Base-by-base conservation (phyloP, 208 protist genomes). In the Trichomonas vaginalis region DNA sequence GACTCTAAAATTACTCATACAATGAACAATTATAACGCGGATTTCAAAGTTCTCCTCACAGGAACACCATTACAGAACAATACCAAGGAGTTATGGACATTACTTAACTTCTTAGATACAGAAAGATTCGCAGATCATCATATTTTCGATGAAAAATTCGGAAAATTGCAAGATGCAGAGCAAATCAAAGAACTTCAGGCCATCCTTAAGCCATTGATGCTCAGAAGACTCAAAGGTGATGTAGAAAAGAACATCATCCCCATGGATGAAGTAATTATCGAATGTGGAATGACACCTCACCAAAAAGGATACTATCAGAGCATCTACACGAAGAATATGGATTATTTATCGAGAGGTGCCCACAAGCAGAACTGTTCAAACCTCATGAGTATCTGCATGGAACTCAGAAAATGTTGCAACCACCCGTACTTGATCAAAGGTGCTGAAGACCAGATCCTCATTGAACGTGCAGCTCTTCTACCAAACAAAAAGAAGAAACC, bases 361-460 rank as follows among this genome's bases (percentile, higher is more conserved):
- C 82, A 90, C 23, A 39, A 0, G 6, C 88, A 40, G 32, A 95
- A 46, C 8, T 40, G 8, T 21, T 14, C 95, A 8, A 49, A 42
- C 14, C 39, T 82, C 23, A 47, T 23, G 32, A 95, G 86, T 23
- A 49, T 95, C 46, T 61, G 27, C 23, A 96, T 97, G 48, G 97
- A 99, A 95, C 96, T 99, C 0, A 98, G 98, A 95, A 99, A 99
- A 96, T 96, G 96, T 51, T 98, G 98, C 88, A 99, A 99, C 96
- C 98, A 99, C 96, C 98, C 98, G 14, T 98, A 97, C 37, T 87
- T 98, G 79, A 95, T 97, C 42, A 95, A 62, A 79, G 96, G 95
- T 35, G 96, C 49, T 40, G 95, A 96, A 45, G 35, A 45, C 32
- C 87, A 56, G 23, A 49, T 95, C 8, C n/a, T 83, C 35, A 49